Percentiles rank a stretch among this genome's conserved stretches.
phyloP scores from a whole-genome alignment of 176 grass and related monocot species.

The Bolboschoenus planiculmis region DNA sequence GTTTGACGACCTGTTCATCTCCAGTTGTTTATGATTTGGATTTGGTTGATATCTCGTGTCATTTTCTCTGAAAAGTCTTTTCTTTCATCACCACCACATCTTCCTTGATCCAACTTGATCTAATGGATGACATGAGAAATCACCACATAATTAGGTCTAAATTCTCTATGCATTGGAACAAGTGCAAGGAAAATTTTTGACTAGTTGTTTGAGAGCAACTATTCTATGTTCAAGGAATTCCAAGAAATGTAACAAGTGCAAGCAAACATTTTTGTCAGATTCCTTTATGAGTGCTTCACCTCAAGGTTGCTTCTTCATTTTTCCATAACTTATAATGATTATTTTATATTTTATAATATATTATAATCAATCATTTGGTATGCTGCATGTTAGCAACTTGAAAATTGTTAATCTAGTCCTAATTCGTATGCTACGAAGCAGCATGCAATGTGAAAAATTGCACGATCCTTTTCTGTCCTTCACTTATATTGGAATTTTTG shows the following conservation, averaged over 20 bases:
- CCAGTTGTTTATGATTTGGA: conserved; percentile 1
- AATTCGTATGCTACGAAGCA: neutral
- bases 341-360: neutral
- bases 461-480: neutral
- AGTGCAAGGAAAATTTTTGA: neutral
- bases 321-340: neutral
- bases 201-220: neutral
- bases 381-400: neutral
- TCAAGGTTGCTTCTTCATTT: conserved; percentile 5
- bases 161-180: neutral
- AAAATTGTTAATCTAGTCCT: neutral
- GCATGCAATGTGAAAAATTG: neutral
- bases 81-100: neutral
- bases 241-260: neutral
- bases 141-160: neutral
- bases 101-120: neutral
- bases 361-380: neutral
- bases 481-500: neutral
- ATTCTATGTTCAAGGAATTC: neutral
- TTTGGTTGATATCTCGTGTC: conserved; percentile 6
- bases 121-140: neutral
- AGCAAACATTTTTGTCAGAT: neutral
- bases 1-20: neutral
- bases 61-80: neutral
- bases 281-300: neutral